Conservation (phyloP, 495 filamentous ascomycete genomes). For the Halenospora varia region DNA sequence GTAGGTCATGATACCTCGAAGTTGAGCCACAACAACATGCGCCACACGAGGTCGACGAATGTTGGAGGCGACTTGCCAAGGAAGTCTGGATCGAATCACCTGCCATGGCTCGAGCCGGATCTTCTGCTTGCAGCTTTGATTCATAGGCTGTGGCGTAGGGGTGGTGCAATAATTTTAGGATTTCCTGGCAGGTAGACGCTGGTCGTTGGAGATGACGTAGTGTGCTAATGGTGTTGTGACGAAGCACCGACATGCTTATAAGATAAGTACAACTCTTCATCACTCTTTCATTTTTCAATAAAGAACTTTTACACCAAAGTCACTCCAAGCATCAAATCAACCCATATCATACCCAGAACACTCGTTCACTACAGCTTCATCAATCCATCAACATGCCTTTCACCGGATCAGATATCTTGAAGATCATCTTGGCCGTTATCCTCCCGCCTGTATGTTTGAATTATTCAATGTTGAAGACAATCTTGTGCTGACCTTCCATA, state of each 20-base stretch:
- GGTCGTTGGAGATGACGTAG: not conserved
- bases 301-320: not conserved
- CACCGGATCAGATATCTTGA: slow-evolving; percentile 71
- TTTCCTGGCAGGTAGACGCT: not conserved
- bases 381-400: slow-evolving; percentile 47
- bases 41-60: not conserved
- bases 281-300: not conserved
- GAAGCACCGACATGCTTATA: not conserved
- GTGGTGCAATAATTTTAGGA: not conserved
- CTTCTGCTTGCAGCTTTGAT: not conserved
- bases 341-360: not conserved
- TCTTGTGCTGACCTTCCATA: not conserved
- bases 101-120: not conserved
- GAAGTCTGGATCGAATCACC: not conserved
- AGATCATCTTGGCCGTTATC: slow-evolving; percentile 85
- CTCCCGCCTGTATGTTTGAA: slow-evolving; percentile 83
- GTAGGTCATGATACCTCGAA: too few species aligned
- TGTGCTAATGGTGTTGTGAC: not conserved
- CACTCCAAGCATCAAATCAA: not conserved
- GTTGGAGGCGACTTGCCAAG: not conserved
- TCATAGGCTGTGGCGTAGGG: not conserved
- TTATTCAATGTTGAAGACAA: slow-evolving; percentile 55
- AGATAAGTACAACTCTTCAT: not conserved
- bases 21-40: too few species aligned
- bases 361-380: too few species aligned